Base-by-base conservation (phyloP, 371 early-diverging fungal species). In the Apophysomyces elegans region DNA sequence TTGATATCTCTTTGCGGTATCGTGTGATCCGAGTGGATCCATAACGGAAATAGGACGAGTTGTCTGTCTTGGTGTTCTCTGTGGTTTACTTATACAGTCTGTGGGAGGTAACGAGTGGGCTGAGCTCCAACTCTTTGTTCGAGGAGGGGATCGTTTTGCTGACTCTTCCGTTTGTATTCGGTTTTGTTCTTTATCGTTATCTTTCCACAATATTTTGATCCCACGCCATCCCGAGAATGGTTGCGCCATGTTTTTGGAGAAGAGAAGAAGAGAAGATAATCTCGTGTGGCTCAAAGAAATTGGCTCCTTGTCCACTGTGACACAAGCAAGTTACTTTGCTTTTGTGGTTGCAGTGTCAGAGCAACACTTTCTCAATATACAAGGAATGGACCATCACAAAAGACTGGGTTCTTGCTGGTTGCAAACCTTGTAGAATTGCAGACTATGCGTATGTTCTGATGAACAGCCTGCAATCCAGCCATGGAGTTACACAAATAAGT, bases 151-250 rank as follows among this genome's bases (percentile, higher is more conserved):
- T 50, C 21, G 16, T 21, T 50, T 16, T 50, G 21, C 8, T 50
- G n/a, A 9, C 21, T 16, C 16, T 16, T 50, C 54, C 9, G 54
- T 5, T 9, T 9, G 21, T 21, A 7, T 21, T 21, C 7, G 21
- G n/a, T 5, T 50, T 18, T 50, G 54, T 11, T 50, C 54, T 50
- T 50, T 50, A 50, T 50, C 54, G 0, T 26, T 21, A n/a, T 50
- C 54, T 50, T 50, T 50, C 54, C 54, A 50, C 11, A 50, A 50
- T 21, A 21, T 50, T 50, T 50, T 50, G 54, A 50, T 50, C 54
- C 54, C 54, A 50, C 54, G 54, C 54, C 54, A 50, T 50, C 54
- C 54, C 35, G 54, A 21, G 54, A 50, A 50, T 50, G 54, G 21
- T 50, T 50, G 54, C 21, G 54, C 54, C 54, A 50, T 50, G 54